Percentiles rank a stretch among this genome's conserved stretches.
Conservation (phyloP, 176 grass and related monocot species). For the Zoysia pacifica region DNA sequence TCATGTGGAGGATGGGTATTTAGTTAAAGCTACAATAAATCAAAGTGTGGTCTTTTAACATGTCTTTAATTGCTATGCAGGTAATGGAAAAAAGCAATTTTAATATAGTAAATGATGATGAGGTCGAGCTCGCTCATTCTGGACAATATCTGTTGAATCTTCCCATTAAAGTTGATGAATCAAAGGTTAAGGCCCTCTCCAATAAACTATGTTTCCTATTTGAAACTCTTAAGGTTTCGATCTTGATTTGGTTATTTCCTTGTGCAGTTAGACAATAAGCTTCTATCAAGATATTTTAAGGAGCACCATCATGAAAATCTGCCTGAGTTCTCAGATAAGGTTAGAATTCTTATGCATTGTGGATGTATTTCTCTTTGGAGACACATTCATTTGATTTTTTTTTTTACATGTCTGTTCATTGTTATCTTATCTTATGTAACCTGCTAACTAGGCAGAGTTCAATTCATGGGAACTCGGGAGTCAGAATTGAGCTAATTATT, state of each 20-base stretch:
- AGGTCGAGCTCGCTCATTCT: conserved; percentile 87
- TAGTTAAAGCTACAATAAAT: not conserved
- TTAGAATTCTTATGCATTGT: conserved; percentile 24
- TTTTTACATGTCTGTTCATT: not conserved
- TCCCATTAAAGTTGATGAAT: conserved; percentile 97
- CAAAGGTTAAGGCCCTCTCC: conserved; percentile 55
- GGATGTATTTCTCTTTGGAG: conserved; percentile 3
- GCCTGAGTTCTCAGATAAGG: conserved; percentile 92
- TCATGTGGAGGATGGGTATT: not conserved
- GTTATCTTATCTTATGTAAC: conserved; percentile 13
- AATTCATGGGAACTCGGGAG: not conserved
- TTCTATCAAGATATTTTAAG: conserved; percentile 85
- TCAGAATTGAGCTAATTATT: conserved; percentile 10
- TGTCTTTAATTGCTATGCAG: conserved; percentile 46
- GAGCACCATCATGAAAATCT: conserved; percentile 83
- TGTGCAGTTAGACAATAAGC: conserved; percentile 80
- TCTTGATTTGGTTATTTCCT: conserved; percentile 24
- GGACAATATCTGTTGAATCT: conserved; percentile 92
- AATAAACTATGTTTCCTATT: not conserved
- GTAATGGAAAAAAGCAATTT: conserved; percentile 98
- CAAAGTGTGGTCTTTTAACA: conserved; percentile 29
- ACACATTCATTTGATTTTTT: not conserved
- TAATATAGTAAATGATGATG: conserved; percentile 91
- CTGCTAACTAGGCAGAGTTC: not conserved
- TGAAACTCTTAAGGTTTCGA: not conserved